phyloP scores from a whole-genome alignment of 129 eudicot genomes.

The Solidago caesia region DNA sequence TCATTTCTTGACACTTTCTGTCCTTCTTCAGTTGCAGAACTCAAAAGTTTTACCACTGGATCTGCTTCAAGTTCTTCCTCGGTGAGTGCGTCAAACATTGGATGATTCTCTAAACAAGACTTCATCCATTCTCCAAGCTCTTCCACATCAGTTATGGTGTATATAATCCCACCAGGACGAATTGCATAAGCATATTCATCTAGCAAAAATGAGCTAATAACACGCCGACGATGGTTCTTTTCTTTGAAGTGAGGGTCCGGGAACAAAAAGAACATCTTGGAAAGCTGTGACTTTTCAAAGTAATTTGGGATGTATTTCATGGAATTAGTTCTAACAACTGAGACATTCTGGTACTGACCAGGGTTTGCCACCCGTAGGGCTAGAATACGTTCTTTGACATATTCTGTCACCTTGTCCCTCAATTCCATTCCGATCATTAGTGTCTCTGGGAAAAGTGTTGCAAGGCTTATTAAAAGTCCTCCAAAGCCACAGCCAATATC shows the following conservation, averaged over 20 bases:
- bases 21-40: conserved; percentile 90
- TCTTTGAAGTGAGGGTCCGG: conserved; percentile 99
- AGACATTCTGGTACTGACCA: conserved; percentile 74
- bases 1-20: conserved; percentile 86
- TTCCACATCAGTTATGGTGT: conserved; percentile 93
- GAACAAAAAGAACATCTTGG: conserved; percentile 88
- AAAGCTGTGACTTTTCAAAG: conserved; percentile 75
- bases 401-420: conserved; percentile 92
- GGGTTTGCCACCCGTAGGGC: conserved; percentile 68
- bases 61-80: conserved; percentile 71
- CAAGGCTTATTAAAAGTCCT: conserved; percentile 79
- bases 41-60: conserved; percentile 77
- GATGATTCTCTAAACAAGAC: conserved; percentile 72
- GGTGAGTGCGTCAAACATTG: conserved; percentile 68
- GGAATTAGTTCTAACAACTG: conserved; percentile 89
- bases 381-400: conserved; percentile 80
- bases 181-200: conserved; percentile 91
- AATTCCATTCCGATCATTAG: conserved; percentile 96
- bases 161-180: conserved; percentile 77
- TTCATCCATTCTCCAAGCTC: conserved; percentile 99
- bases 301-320: conserved; percentile 97
- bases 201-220: conserved; percentile 73
- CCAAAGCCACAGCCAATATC: conserved; percentile 97
- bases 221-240: conserved; percentile 92
- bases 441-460: conserved; percentile 76